Evolutionary conservation across 2,329 filamentous ascomycete genomes (phyloP).

Genomic region (Coniella lustricola): DNA sequence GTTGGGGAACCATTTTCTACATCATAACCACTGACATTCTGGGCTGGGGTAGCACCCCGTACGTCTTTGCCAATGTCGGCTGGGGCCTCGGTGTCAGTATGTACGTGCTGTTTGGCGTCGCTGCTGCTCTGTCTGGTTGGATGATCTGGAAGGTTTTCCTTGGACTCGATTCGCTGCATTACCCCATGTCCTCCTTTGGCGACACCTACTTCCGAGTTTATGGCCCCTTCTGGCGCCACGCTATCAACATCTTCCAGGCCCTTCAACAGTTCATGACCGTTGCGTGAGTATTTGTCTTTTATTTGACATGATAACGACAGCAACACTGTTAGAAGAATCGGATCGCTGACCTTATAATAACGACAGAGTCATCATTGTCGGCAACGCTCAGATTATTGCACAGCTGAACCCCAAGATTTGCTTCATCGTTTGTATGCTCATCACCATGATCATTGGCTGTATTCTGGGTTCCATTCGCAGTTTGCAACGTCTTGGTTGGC

Average conservation of each 20-base stretch:
- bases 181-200: constrained; percentile 38
- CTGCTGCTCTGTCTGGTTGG: constrained; percentile 31
- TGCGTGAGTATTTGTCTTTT: constrained; percentile 15
- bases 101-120: constrained; percentile 6
- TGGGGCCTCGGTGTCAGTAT: constrained; percentile 11
- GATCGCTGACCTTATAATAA: no score
- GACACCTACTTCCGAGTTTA: constrained; percentile 42
- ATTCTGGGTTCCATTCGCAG: constrained; percentile 49
- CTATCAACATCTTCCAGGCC: constrained; percentile 41
- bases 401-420: constrained; percentile 43
- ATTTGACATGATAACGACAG: no score
- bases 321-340: no score
- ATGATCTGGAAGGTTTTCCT: constrained; percentile 39
- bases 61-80: constrained; percentile 13
- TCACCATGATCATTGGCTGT: constrained; percentile 44
- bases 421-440: constrained; percentile 44
- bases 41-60: constrained; percentile 34
- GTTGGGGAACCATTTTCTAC: constrained; percentile 39
- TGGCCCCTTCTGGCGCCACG: constrained; percentile 36
- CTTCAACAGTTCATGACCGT: constrained; percentile 45
- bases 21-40: constrained; percentile 43
- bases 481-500: constrained; percentile 45
- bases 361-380: constrained; percentile 41
- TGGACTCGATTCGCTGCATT: constrained; percentile 39
- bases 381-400: constrained; percentile 46